These are phyloP conservation scores for Lactarius hatsudake DNA, from an alignment of 768 basidiomycete genomes.

Conservation along the genomic window DNA sequence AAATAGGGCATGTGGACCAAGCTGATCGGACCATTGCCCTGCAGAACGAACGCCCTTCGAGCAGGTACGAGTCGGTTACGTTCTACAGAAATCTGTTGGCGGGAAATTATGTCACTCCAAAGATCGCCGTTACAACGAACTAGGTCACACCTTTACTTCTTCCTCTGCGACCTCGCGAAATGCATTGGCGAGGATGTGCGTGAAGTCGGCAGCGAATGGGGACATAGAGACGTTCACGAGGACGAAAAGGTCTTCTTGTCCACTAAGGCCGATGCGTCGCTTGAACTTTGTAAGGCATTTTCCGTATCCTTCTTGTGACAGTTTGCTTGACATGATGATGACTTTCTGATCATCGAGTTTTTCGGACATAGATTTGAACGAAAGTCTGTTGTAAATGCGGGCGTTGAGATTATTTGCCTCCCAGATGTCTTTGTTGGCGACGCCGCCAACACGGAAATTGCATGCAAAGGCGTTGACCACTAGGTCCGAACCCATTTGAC, in stretches of 20 bases:
- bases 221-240: slow-evolving; percentile 43
- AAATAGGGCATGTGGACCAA: slow-evolving; percentile 39
- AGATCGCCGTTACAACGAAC: background rate
- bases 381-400: slow-evolving; percentile 40
- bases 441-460: slow-evolving; percentile 41
- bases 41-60: slow-evolving; percentile 39
- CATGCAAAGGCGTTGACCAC: slow-evolving; percentile 45
- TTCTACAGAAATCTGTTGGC: slow-evolving; percentile 24
- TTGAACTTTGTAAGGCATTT: slow-evolving; percentile 38
- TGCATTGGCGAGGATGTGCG: slow-evolving; percentile 33
- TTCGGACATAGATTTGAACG: slow-evolving; percentile 33
- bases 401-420: slow-evolving; percentile 44
- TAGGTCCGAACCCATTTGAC: slow-evolving; percentile 35
- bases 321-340: slow-evolving; percentile 33
- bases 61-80: slow-evolving; percentile 38
- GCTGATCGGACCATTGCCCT: slow-evolving; percentile 36
- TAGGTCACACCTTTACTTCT: slow-evolving; percentile 35
- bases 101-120: background rate
- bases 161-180: slow-evolving; percentile 37
- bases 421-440: slow-evolving; percentile 37
- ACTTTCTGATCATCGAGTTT: slow-evolving; percentile 29
- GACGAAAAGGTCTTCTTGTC: slow-evolving; percentile 37
- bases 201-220: slow-evolving; percentile 37
- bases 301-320: slow-evolving; percentile 38
- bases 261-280: slow-evolving; percentile 36